Base-by-base conservation (phyloP, 2,329 filamentous ascomycete genomes). In the Penicillium sp. region DNA sequence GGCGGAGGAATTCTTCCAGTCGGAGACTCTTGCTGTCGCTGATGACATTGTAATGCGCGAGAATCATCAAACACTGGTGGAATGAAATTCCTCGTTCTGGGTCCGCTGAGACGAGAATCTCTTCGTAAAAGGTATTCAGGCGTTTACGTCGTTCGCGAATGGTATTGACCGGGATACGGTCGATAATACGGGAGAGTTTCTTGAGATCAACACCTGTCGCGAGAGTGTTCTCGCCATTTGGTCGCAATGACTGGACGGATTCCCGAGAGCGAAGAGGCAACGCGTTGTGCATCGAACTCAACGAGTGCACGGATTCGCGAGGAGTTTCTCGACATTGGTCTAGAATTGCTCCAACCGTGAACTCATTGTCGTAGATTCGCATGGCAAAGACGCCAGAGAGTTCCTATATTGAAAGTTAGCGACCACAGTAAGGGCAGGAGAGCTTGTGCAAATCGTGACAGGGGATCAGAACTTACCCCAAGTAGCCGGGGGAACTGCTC, bases 1-100 rank as follows among this genome's bases (percentile, higher is more conserved):
- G 92, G 61, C 94, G 90, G 60, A 99, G 80, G 76, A 97, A 99
- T 75, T 99, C 95, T 72, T 99, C 95, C 2, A 99, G 85, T 64
- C 92, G 89, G 73, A 99, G 81, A 78, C 93, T 97, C 83, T 97
- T 97, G 81, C 90, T 97, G 78, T 99, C 95, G 69, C 90, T 97
- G 76, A 99, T 99, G 73, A 99, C 93, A 73, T 98, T 99, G 84
- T 99, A 96, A 78, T 99, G 95, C 37, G 96, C 94, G 60, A 99
- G 83, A 63, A 96, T 96, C 90, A 99, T 95, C 56, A 99, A 84
- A 24, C 97, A 90, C 7, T 90, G 89, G 3, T 92, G 95, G 76
- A 99, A 99, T 0, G 91, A 90, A 62, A 99, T 96, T 53, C 95
- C 95, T 65, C 87, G 86, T 72, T 96, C 92, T 0, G 90, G 91